phyloP scores from a whole-genome alignment of 306 rosid species.

The Canavalia ensiformis region DNA sequence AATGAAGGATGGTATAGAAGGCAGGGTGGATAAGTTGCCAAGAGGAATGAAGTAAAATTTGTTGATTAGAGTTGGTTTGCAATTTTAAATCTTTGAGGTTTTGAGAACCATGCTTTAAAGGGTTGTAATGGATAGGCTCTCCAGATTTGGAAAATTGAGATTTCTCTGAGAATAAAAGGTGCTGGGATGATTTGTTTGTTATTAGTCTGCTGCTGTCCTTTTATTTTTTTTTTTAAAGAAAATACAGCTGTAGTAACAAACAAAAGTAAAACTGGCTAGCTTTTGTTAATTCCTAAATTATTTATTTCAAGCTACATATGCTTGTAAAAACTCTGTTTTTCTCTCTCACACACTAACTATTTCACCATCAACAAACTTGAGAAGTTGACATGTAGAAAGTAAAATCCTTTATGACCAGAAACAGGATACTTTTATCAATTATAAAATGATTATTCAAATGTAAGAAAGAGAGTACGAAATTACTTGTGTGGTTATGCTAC shows the following conservation, averaged over 20 bases:
- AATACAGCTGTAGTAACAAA: slow-evolving; percentile 24
- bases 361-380: slow-evolving; percentile 11
- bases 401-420: slow-evolving; percentile 23
- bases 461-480: slow-evolving; percentile 20
- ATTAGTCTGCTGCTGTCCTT: slow-evolving; percentile 26
- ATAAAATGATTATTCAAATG: slow-evolving; percentile 27
- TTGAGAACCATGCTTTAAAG: slow-evolving; percentile 4
- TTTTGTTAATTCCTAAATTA: slow-evolving; percentile 19
- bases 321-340: slow-evolving; percentile 11
- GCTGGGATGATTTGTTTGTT: slow-evolving; percentile 12
- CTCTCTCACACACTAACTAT: not conserved
- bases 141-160: slow-evolving; percentile 8
- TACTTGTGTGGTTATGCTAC: slow-evolving; percentile 28
- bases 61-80: slow-evolving; percentile 17
- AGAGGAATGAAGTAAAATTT: slow-evolving; percentile 33
- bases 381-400: slow-evolving; percentile 30
- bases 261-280: not conserved
- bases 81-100: slow-evolving; percentile 17
- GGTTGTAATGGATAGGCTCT: slow-evolving; percentile 27
- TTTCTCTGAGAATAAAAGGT: slow-evolving; percentile 29
- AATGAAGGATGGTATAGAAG: slow-evolving; percentile 15
- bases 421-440: slow-evolving; percentile 20
- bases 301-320: slow-evolving; percentile 4
- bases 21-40: slow-evolving; percentile 32
- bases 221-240: slow-evolving; percentile 17